phyloP scores from a whole-genome alignment of 2,329 filamentous ascomycete genomes.

The Microsporum canis region DNA sequence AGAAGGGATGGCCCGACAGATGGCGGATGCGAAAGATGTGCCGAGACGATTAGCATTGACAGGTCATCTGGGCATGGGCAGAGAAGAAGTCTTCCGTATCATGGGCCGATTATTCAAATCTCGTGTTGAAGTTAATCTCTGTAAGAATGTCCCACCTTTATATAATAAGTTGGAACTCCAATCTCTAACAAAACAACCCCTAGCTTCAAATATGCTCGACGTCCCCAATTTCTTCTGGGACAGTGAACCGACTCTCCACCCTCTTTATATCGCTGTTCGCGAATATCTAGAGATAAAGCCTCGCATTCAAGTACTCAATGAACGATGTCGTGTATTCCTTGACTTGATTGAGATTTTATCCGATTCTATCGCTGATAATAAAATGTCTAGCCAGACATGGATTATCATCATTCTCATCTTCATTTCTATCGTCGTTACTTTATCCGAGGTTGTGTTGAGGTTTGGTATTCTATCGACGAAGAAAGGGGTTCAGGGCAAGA shows the following conservation, averaged over 20 bases:
- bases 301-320: constrained; percentile 91
- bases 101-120: constrained; percentile 84
- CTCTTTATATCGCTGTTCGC: constrained; percentile 84
- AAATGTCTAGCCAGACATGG: constrained; percentile 95
- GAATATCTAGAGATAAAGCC: constrained; percentile 97
- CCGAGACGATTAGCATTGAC: constrained; percentile 81
- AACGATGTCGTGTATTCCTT: constrained; percentile 89
- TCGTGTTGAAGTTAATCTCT: constrained; percentile 92
- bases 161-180: neutral
- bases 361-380: constrained; percentile 82
- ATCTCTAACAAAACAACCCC: neutral
- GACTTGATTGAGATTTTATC: constrained; percentile 91
- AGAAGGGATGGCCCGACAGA: constrained; percentile 87
- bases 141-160: constrained; percentile 46
- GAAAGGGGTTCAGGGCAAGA: neutral
- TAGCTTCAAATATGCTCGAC: constrained; percentile 89
- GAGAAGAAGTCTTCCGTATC: constrained; percentile 85
- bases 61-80: constrained; percentile 79
- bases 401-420: constrained; percentile 93
- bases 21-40: constrained; percentile 84
- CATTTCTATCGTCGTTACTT: constrained; percentile 81
- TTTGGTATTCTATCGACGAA: constrained; percentile 56
- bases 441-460: constrained; percentile 74
- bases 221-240: constrained; percentile 99
- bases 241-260: constrained; percentile 85